These are phyloP conservation scores for Diaporthe aspalathi DNA, from an alignment of 2,329 filamentous ascomycete species.

Conservation along the genomic window DNA sequence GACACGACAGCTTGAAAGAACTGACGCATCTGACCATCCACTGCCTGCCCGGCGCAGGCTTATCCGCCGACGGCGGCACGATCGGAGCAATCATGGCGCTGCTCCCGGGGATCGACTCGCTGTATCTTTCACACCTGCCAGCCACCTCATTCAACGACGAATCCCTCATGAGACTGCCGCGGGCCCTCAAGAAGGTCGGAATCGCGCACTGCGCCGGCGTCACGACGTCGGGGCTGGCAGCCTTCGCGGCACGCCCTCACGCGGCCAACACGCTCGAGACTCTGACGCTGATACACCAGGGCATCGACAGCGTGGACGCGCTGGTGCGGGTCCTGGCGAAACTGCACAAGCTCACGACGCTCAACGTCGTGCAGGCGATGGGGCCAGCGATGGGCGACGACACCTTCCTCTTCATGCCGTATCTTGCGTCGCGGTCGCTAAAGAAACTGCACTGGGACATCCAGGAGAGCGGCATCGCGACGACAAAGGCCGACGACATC, in stretches of 20 bases:
- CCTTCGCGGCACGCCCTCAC: constrained; percentile 62
- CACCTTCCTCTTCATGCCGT: constrained; percentile 73
- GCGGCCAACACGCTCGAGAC: constrained; percentile 58
- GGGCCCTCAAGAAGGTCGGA: constrained; percentile 62
- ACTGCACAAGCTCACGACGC: constrained; percentile 59
- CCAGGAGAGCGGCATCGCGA: constrained; percentile 54
- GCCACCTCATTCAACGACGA: constrained; percentile 67
- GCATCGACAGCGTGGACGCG: constrained; percentile 66
- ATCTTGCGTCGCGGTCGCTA: constrained; percentile 67
- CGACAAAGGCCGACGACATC: constrained; percentile 67
- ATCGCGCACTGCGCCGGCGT: constrained; percentile 68
- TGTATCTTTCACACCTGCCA: constrained; percentile 70
- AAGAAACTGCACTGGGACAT: constrained; percentile 74
- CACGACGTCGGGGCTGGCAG: constrained; percentile 65
- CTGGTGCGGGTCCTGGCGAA: constrained; percentile 70
- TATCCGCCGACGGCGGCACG: constrained; percentile 62
- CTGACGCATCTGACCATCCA: constrained; percentile 69
- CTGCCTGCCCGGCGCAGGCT: constrained; percentile 65
- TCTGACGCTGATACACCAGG: constrained; percentile 67
- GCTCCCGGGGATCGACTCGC: constrained; percentile 66
- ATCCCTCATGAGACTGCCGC: constrained; percentile 65
- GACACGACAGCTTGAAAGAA: constrained; percentile 66
- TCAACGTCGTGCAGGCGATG: constrained; percentile 66
- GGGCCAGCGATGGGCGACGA: constrained; percentile 67
- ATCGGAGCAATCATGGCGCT: constrained; percentile 61